phyloP scores from a whole-genome alignment of 257 asterid species.

The Primulina tabacum region DNA sequence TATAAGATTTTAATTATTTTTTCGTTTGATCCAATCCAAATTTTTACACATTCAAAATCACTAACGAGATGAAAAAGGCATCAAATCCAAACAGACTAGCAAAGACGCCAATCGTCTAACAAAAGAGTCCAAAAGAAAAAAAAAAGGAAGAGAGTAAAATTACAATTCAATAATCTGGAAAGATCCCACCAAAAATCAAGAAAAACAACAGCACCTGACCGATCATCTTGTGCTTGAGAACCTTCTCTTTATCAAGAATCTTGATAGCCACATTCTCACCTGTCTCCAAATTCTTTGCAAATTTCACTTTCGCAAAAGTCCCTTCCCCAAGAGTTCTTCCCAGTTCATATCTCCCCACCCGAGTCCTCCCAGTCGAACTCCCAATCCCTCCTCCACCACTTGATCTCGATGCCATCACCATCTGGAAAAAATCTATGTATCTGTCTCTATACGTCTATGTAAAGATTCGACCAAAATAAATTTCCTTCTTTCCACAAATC shows the following conservation, averaged over 20 bases:
- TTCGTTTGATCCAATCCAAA: background rate
- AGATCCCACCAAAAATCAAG: background rate
- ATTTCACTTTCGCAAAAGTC: constrained; percentile 86
- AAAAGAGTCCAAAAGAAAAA: background rate
- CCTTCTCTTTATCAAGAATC: constrained; percentile 91
- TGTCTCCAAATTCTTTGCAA: constrained; percentile 76
- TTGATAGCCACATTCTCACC: constrained; percentile 85
- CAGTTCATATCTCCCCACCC: constrained; percentile 87
- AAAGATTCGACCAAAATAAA: constrained; percentile 18
- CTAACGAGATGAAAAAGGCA: background rate
- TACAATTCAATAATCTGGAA: background rate
- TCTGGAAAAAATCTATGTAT: background rate
- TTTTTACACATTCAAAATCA: constrained; percentile 1
- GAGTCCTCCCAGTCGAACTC: constrained; percentile 49
- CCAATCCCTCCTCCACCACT: constrained; percentile 37
- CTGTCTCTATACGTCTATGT: constrained; percentile 14
- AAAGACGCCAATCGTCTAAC: background rate
- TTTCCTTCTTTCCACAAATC: constrained; percentile 8
- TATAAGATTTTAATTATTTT: too few relatives aligned
- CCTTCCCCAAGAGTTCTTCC: constrained; percentile 95
- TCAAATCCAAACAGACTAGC: background rate
- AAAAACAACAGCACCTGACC: constrained; percentile 54
- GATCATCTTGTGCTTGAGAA: constrained; percentile 89
- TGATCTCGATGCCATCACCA: constrained; percentile 63
- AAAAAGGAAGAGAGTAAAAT: background rate